Evolutionary conservation across 345 rosid genomes (phyloP), one percentile per base, ranked within the genome.

Genomic region (Arabis hirsuta): DNA sequence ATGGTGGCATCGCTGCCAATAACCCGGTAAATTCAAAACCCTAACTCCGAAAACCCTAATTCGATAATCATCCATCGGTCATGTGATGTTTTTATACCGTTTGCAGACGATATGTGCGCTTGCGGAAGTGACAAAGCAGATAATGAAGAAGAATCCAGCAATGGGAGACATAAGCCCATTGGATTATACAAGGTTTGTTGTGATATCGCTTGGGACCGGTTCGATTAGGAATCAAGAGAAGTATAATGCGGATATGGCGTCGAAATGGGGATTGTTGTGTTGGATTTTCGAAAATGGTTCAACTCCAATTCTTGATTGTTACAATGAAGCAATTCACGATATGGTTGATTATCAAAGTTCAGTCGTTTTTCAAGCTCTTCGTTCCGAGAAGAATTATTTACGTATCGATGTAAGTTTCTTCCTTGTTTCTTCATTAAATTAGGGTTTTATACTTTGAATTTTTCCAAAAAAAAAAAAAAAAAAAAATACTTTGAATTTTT

Each of bases 191-290:
- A 83, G 87, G 50, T 78, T 82, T 74, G 71, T 89, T 0, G 91
- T 91, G 79, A 84, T 89, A 50, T 89, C 96, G 0, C 2, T 89
- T 6, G 97, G 97, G 47, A 73, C 93, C 47, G 96, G 96, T 10
- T 81, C 91, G 6, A 75, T 81, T 16, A 82, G 61, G 73, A 65
- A 26, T 3, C 81, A 76, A 58, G 58, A 62, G 13, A 87, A 82
- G 56, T 91, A 83, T 78, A 34, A 67, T 14, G 80, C 92, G 1
- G 58, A 69, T 42, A 77, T 43, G 80, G 81, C 85, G 9, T 82
- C 91, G 0, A 86, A 85, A 62, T 87, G 97, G 96, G 96, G 97
- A 7, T 19, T 83, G 10, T 24, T 86, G 6, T 22, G 61, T 27
- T 91, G 97, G 97, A 16, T 89, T n/a, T 75, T 46, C 34, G 41